Conservation (phyloP, 2,329 filamentous ascomycete species). For the Lithohypha guttulata region DNA sequence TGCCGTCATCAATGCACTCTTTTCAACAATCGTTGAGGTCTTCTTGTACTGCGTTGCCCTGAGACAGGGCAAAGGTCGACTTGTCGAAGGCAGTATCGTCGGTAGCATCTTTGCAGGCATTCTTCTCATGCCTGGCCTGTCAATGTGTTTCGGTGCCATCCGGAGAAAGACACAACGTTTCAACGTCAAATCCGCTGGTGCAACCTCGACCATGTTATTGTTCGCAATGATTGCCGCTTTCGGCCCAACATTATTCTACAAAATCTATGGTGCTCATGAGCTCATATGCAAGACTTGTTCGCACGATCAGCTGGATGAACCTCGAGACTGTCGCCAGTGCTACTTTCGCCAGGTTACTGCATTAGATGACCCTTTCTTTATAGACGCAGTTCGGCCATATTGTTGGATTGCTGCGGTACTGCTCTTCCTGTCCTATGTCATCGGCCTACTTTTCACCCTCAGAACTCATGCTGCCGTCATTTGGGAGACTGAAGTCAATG, state of each 20-base stretch:
- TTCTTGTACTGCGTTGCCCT: conserved; percentile 94
- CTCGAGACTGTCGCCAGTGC: conserved; percentile 72
- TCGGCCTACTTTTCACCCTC: conserved; percentile 90
- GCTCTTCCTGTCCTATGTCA: conserved; percentile 84
- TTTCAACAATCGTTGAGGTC: conserved; percentile 93
- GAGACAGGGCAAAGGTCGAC: conserved; percentile 77
- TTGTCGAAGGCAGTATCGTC: conserved; percentile 94
- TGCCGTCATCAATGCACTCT: conserved; percentile 95
- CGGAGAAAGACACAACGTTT: conserved; percentile 98
- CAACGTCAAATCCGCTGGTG: conserved; percentile 90
- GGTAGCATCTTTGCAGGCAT: conserved; percentile 97
- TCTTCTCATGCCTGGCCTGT: conserved; percentile 83
- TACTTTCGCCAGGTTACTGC: conserved; percentile 85
- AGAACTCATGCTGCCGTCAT: conserved; percentile 94
- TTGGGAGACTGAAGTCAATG: conserved; percentile 76
- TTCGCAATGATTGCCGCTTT: conserved; percentile 95
- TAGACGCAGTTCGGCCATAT: conserved; percentile 83
- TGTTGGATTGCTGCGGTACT: conserved; percentile 78
- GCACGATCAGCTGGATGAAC: conserved; percentile 43
- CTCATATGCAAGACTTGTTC: conserved; percentile 65
- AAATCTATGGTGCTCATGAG: conserved; percentile 96
- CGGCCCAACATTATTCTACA: conserved; percentile 91
- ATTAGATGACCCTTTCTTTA: conserved; percentile 76
- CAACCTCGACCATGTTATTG: conserved; percentile 94
- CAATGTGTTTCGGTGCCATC: conserved; percentile 97